Conservation (phyloP, 2,329 filamentous ascomycete species). For the Fusarium marasasianum region DNA sequence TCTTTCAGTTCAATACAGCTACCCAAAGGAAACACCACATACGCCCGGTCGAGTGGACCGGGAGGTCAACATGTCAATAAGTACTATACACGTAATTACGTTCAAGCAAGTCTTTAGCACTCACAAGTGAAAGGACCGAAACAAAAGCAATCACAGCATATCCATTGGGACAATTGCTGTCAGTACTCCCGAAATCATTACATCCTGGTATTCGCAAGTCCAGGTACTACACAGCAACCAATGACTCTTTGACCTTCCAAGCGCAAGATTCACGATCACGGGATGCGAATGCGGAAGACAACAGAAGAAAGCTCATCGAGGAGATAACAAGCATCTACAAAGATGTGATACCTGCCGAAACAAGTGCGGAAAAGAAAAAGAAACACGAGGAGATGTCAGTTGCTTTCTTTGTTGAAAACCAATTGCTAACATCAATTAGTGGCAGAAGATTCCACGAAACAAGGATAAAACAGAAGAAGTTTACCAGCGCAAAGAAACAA, state of each 20-base stretch:
- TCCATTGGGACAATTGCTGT: conserved; percentile 57
- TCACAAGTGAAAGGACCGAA: conserved; percentile 63
- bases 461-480: conserved; percentile 60
- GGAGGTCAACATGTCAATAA: conserved; percentile 72
- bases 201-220: conserved; percentile 59
- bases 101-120: conserved; percentile 53
- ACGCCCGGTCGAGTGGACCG: conserved; percentile 67
- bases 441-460: conserved; percentile 57
- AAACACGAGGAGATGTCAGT: conserved; percentile 60
- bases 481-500: conserved; percentile 61
- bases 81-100: conserved; percentile 48
- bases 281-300: conserved; percentile 62
- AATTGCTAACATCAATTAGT: conserved; percentile 46
- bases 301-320: conserved; percentile 58
- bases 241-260: conserved; percentile 63
- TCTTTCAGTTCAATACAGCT: conserved; percentile 55
- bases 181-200: conserved; percentile 58
- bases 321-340: conserved; percentile 60
- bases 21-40: conserved; percentile 63
- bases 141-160: conserved; percentile 67
- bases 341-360: conserved; percentile 57
- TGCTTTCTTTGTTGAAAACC: neutral
- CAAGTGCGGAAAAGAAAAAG: conserved; percentile 56
- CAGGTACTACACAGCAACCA: conserved; percentile 62
- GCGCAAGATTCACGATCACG: conserved; percentile 64